Evolutionary conservation across 2,329 filamentous ascomycete genomes (phyloP).

Genomic region (Clonostachys rosea): DNA sequence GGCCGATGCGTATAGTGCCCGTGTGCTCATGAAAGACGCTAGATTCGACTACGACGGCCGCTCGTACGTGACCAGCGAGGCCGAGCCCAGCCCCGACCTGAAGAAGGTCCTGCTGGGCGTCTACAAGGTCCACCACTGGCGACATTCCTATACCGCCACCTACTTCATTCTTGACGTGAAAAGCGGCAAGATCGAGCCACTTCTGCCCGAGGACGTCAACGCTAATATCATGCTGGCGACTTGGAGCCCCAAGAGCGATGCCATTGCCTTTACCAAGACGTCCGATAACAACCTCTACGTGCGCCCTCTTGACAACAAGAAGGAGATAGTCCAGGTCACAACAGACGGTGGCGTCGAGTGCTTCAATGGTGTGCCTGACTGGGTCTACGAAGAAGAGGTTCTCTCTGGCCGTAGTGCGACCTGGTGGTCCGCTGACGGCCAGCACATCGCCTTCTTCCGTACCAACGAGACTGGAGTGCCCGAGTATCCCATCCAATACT

Average conservation of each 20-base stretch:
- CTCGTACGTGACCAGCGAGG: slow-evolving; percentile 51
- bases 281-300: slow-evolving; percentile 82
- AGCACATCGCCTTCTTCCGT: slow-evolving; percentile 84
- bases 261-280: slow-evolving; percentile 75
- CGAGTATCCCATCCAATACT: slow-evolving; percentile 91
- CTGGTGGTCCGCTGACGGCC: slow-evolving; percentile 92
- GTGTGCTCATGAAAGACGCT: slow-evolving; percentile 69
- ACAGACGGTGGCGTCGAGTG: slow-evolving; percentile 80
- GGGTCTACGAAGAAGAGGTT: slow-evolving; percentile 76
- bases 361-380: slow-evolving; percentile 96
- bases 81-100: slow-evolving; percentile 77
- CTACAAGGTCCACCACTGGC: slow-evolving; percentile 71
- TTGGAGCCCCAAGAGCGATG: slow-evolving; percentile 85
- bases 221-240: slow-evolving; percentile 75
- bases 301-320: slow-evolving; percentile 45
- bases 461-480: slow-evolving; percentile 93
- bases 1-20: slow-evolving; percentile 24
- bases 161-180: slow-evolving; percentile 94
- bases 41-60: slow-evolving; percentile 56
- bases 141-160: slow-evolving; percentile 78
- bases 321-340: slow-evolving; percentile 66
- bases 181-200: slow-evolving; percentile 69
- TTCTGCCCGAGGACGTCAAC: slow-evolving; percentile 64
- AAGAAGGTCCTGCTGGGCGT: slow-evolving; percentile 83
- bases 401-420: slow-evolving; percentile 76